Evolutionary conservation across 345 rosid genomes (phyloP).

Genomic region (Melaleuca quinquenervia): DNA sequence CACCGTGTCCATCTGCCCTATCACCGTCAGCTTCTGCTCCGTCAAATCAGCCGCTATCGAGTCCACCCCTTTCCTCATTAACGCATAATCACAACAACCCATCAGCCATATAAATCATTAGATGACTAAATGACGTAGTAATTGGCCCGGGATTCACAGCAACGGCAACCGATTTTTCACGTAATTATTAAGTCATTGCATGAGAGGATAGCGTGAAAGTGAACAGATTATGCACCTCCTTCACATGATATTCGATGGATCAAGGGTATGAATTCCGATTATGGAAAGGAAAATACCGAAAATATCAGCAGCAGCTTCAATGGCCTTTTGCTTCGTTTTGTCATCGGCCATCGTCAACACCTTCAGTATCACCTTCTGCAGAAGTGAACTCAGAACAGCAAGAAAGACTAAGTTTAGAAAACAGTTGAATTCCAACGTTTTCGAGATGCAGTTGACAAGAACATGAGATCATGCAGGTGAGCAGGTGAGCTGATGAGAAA

Average conservation of each 20-base stretch:
- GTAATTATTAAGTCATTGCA: not conserved
- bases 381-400: not conserved
- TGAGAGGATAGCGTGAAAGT: not conserved
- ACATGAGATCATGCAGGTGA: not conserved
- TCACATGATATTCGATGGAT: too few species aligned
- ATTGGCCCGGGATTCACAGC: not conserved
- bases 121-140: too few species aligned
- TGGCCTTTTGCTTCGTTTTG: constrained; percentile 10
- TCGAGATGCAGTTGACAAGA: not conserved
- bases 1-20: constrained; percentile 16
- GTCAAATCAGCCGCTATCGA: constrained; percentile 11
- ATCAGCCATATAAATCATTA: not conserved
- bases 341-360: constrained; percentile 5
- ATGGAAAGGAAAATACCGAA: not conserved
- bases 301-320: constrained; percentile 6
- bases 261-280: not conserved
- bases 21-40: constrained; percentile 16
- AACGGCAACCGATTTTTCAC: not conserved
- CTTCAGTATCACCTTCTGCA: constrained; percentile 7
- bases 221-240: not conserved
- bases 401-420: not conserved
- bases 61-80: constrained; percentile 3
- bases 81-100: not conserved
- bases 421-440: not conserved
- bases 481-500: not conserved